phyloP scores from a whole-genome alignment of 2,329 filamentous ascomycete genomes.

The Aurifilum marmelostoma region DNA sequence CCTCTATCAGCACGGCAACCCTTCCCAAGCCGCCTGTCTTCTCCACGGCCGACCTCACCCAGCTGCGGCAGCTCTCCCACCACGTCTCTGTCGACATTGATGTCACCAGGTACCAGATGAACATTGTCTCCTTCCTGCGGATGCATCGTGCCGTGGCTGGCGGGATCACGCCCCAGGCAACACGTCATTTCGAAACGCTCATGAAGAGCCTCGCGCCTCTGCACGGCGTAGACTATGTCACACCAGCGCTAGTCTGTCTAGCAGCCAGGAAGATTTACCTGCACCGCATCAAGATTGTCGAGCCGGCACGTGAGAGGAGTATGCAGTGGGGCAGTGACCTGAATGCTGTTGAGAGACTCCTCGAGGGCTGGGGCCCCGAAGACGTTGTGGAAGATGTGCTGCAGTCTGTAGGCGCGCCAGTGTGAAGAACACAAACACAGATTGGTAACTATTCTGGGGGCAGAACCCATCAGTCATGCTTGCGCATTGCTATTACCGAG shows the following conservation, averaged over 20 bases:
- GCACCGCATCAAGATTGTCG: constrained; percentile 76
- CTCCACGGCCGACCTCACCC: constrained; percentile 55
- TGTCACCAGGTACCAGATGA: constrained; percentile 81
- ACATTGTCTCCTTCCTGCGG: constrained; percentile 84
- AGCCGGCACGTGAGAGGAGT: constrained; percentile 76
- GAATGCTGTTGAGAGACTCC: constrained; percentile 66
- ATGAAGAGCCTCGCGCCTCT: constrained; percentile 76
- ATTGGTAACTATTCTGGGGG: not conserved
- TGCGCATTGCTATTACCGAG: not conserved
- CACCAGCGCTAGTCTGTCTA: constrained; percentile 80
- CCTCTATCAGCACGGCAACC: constrained; percentile 8
- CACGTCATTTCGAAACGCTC: constrained; percentile 73
- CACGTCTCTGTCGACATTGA: constrained; percentile 72
- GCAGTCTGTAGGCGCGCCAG: constrained; percentile 57
- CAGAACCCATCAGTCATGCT: not conserved
- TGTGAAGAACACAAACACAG: constrained; percentile 39
- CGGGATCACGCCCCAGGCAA: constrained; percentile 78
- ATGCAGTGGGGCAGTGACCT: constrained; percentile 90
- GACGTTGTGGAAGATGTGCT: constrained; percentile 69
- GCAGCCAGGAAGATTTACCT: constrained; percentile 86
- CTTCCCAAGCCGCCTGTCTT: constrained; percentile 30
- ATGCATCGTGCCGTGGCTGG: constrained; percentile 82
- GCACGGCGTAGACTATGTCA: constrained; percentile 78
- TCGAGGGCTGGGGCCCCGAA: constrained; percentile 65
- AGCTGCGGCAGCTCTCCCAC: constrained; percentile 61